These are phyloP conservation scores for Monosporozyma solicola DNA, from an alignment of 805 yeast genomes.

Conservation along the genomic window DNA sequence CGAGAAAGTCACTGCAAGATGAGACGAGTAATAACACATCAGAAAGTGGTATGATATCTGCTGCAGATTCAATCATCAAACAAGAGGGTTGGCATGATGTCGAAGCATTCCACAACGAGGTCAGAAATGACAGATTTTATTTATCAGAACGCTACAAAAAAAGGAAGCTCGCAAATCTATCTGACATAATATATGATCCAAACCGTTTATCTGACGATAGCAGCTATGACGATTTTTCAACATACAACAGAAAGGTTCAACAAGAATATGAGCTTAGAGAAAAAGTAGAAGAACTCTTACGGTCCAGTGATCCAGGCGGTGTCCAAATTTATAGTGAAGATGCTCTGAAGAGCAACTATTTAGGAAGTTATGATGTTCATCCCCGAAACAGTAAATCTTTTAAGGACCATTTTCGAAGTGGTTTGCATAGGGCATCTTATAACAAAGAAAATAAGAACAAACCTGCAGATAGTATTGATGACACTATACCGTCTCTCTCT, in stretches of 20 bases:
- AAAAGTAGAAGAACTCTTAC: constrained; percentile 16
- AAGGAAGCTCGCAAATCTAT: constrained; percentile 1
- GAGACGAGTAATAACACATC: neutral
- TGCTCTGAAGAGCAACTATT: constrained; percentile 10
- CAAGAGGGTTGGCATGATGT: constrained; percentile 13
- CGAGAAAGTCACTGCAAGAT: neutral
- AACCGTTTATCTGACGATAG: constrained; percentile 2
- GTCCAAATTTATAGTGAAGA: constrained; percentile 14
- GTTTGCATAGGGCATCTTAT: neutral
- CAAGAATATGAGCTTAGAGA: constrained; percentile 27
- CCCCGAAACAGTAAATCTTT: neutral
- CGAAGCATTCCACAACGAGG: constrained; percentile 11
- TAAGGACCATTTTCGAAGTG: neutral
- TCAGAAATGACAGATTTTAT: constrained; percentile 17
- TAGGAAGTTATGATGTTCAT: constrained; percentile 5
- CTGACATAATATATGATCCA: neutral
- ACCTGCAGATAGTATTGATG: neutral
- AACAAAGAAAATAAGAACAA: neutral
- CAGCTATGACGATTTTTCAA: constrained; percentile 25
- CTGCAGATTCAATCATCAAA: constrained; percentile 7
- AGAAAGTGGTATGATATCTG: neutral
- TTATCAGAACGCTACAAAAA: constrained; percentile 13
- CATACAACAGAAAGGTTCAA: constrained; percentile 29
- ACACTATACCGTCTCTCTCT: neutral
- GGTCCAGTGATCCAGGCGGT: constrained; percentile 10